Percentiles rank a stretch among this genome's conserved stretches.
phyloP scores from a whole-genome alignment of 1,284 basidiomycete species.

The Tilletia caries region DNA sequence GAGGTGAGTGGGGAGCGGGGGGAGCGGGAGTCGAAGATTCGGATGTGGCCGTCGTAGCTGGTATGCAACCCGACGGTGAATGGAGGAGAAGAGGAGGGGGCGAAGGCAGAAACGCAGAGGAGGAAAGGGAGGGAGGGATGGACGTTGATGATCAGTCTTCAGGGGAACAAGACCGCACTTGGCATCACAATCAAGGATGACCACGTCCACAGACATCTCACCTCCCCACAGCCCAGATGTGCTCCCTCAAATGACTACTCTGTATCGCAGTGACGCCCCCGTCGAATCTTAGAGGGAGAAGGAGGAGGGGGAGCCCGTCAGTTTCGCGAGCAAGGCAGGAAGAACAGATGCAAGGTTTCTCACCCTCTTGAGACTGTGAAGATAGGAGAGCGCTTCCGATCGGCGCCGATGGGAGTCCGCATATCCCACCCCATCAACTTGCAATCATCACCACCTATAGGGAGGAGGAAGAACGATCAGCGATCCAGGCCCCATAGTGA shows the following conservation, averaged over 20 bases:
- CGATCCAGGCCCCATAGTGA: neutral
- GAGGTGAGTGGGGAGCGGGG: slow-evolving; percentile 63
- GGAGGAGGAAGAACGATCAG: neutral
- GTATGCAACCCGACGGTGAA: too few relatives aligned
- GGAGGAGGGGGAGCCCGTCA: too few relatives aligned
- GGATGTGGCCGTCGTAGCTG: slow-evolving; percentile 81
- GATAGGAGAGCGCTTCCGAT: slow-evolving; percentile 57
- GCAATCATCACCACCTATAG: slow-evolving; percentile 86
- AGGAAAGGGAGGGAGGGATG: neutral
- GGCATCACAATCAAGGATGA: too few relatives aligned
- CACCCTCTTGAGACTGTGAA: slow-evolving; percentile 70
- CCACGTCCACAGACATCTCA: too few relatives aligned
- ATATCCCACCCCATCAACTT: slow-evolving; percentile 86
- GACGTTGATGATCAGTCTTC: too few relatives aligned
- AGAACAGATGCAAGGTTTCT: slow-evolving; percentile 21
- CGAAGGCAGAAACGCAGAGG: too few relatives aligned
- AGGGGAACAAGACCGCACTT: too few relatives aligned
- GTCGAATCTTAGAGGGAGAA: slow-evolving; percentile 66
- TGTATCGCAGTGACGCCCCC: slow-evolving; percentile 91
- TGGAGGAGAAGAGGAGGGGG: too few relatives aligned
- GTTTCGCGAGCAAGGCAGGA: too few relatives aligned
- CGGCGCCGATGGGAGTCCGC: slow-evolving; percentile 31
- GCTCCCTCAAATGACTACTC: slow-evolving; percentile 72
- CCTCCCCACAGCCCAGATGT: slow-evolving; percentile 88
- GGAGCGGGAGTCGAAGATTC: slow-evolving; percentile 78